Conservation (phyloP, 2,329 filamentous ascomycete species). For the Dendryphion nanum region DNA sequence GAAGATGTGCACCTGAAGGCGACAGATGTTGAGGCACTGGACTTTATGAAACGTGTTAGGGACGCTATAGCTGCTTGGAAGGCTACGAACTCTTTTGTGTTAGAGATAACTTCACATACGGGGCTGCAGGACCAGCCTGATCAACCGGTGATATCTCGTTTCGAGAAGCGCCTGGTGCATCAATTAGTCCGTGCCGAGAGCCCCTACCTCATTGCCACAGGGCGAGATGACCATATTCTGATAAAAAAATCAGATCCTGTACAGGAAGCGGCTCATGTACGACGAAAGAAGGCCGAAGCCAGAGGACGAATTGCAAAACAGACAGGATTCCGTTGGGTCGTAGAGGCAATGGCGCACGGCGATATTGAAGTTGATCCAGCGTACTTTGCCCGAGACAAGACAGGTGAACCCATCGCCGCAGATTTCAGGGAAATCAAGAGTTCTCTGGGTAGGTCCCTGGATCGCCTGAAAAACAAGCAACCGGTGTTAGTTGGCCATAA, state of each 20-base stretch:
- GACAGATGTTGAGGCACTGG: constrained; percentile 52
- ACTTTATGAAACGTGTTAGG: constrained; percentile 50
- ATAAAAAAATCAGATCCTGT: constrained; percentile 43
- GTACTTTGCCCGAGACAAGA: constrained; percentile 35
- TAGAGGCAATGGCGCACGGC: constrained; percentile 46
- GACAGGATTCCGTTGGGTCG: constrained; percentile 51
- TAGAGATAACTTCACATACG: constrained; percentile 32
- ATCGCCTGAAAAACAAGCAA: constrained; percentile 45
- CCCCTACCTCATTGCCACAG: constrained; percentile 45
- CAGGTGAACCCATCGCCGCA: constrained; percentile 34
- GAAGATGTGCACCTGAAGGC: constrained; percentile 51
- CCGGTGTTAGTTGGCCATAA: constrained; percentile 64
- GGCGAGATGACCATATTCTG: constrained; percentile 43
- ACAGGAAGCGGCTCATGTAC: constrained; percentile 43
- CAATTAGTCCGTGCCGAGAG: constrained; percentile 65
- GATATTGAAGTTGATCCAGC: constrained; percentile 38
- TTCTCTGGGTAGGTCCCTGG: constrained; percentile 41
- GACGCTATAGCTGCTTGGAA: constrained; percentile 50
- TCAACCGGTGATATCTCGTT: constrained; percentile 38
- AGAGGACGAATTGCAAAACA: constrained; percentile 44
- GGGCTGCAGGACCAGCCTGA: constrained; percentile 17
- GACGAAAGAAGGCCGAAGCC: constrained; percentile 35
- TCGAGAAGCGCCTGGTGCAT: constrained; percentile 65
- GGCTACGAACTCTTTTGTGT: constrained; percentile 1
- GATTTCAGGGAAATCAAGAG: constrained; percentile 36